Percentiles rank a stretch among this genome's conserved stretches.
phyloP scores from a whole-genome alignment of 2,329 filamentous ascomycete genomes.

The Fusarium scirpi region DNA sequence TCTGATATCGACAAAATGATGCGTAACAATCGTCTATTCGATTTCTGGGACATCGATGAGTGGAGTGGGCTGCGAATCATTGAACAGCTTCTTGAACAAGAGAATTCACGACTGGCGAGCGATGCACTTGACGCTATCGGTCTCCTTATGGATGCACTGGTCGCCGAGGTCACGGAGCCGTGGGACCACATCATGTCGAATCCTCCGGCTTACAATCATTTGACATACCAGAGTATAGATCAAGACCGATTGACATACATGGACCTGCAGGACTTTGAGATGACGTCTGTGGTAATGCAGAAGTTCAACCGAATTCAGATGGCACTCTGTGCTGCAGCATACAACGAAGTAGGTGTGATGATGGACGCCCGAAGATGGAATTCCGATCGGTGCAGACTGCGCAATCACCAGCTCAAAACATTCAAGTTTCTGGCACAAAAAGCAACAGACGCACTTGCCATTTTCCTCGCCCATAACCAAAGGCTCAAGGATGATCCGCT shows the following conservation, averaged over 20 bases:
- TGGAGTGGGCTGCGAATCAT: conserved; percentile 51
- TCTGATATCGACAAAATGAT: conserved; percentile 47
- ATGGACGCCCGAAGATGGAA: conserved; percentile 32
- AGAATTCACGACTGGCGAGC: not conserved
- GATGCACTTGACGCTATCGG: conserved; percentile 35
- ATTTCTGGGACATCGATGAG: conserved; percentile 47
- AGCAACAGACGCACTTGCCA: conserved; percentile 18
- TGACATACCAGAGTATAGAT: conserved; percentile 44
- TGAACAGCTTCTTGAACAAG: conserved; percentile 43
- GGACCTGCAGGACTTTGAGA: conserved; percentile 46
- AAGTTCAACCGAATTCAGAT: conserved; percentile 34
- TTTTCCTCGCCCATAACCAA: conserved; percentile 15
- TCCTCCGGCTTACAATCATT: not conserved
- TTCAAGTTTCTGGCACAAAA: conserved; percentile 10
- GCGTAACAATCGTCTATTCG: conserved; percentile 50
- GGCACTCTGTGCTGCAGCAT: conserved; percentile 54
- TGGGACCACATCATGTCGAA: conserved; percentile 22
- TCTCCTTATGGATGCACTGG: conserved; percentile 41
- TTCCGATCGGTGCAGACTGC: not conserved
- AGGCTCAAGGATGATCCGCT: not conserved
- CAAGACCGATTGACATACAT: conserved; percentile 55
- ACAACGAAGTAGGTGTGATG: conserved; percentile 42
- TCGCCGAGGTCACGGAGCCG: conserved; percentile 25
- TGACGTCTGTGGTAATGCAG: conserved; percentile 13
- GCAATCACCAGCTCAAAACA: not conserved